phyloP scores from a whole-genome alignment of 257 asterid species.

The Penstemon newberryi region DNA sequence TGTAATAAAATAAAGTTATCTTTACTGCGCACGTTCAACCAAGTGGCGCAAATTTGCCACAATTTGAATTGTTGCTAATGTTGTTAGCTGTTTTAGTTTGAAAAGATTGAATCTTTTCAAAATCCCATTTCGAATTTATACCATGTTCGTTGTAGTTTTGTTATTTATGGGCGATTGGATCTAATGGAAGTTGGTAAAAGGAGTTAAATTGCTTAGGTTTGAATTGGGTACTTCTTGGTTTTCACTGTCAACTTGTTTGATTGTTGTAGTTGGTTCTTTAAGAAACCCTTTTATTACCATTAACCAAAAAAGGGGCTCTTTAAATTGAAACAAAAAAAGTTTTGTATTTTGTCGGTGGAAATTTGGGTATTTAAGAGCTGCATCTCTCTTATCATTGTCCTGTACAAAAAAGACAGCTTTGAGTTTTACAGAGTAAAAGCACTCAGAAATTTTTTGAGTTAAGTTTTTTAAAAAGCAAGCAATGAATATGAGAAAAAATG shows the following conservation, averaged over 20 bases:
- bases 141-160: conserved; percentile 3
- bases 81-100: conserved; percentile 20
- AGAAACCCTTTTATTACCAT: conserved; percentile 22
- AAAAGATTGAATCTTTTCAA: conserved; percentile 40
- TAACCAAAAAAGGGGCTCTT: conserved; percentile 25
- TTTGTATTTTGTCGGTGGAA: conserved; percentile 40
- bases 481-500: conserved; percentile 59
- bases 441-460: background rate
- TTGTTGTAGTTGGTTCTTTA: conserved; percentile 26
- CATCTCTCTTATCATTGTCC: conserved; percentile 12
- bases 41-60: conserved; percentile 22
- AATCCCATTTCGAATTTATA: conserved; percentile 28
- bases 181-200: conserved; percentile 31
- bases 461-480: background rate
- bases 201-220: conserved; percentile 27
- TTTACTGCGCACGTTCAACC: background rate
- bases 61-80: conserved; percentile 17
- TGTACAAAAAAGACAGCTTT: conserved; percentile 17
- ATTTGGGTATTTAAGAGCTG: conserved; percentile 18
- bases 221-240: conserved; percentile 15
- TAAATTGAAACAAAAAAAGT: background rate
- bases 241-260: conserved; percentile 8
- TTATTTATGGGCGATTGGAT: conserved; percentile 34
- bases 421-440: conserved; percentile 12
- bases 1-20: background rate